Base-by-base conservation (phyloP, 179 eudicot genomes). In the Beta corolliflora region DNA sequence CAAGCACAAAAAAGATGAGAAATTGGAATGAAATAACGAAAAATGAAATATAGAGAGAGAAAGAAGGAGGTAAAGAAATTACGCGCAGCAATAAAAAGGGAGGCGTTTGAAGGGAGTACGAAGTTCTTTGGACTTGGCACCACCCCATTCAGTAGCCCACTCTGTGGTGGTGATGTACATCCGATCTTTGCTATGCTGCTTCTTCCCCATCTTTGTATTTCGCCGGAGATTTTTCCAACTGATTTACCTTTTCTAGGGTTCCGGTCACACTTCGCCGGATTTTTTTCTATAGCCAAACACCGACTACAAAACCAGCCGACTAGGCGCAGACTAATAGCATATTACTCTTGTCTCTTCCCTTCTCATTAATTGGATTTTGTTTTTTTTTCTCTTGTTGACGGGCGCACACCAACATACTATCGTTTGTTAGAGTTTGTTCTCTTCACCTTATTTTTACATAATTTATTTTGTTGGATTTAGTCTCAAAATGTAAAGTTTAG, bases 131-230 rank as follows among this genome's bases (percentile, higher is more conserved):
- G 94, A 88, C 69, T 96, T 96, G 75, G 97, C 97, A 61, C 99
- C 99, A 77, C 99, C 99, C 99, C 99, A 96, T 83, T 96, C 99
- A 74, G 99, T 96, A 65, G 99, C 99, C 99, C 98, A 96, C 78
- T 96, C 99, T 14, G 99, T 96, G 83, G 86, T 92, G 7, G 99
- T 96, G 0, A 96, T 89, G 89, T 78, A 96, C 98, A 96, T 94
- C 1, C 99, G 92, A 83, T 96, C 98, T 71, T 96, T 96, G 85
- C 99, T 96, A 84, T 96, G 99, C 81, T 96, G 99, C 71, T 96
- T 96, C 90, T 96, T 96, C 97, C 99, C 98, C 99, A 96, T 95
- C 44, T 83, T 78, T 75, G 7, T 36, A 54, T 48, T 48, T 48
- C 9, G 41, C 41, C 41, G 8, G 3, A 9, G 52, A 48, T 48